Conservation (phyloP, 495 filamentous ascomycete species). For the Usnea hakonensis region DNA sequence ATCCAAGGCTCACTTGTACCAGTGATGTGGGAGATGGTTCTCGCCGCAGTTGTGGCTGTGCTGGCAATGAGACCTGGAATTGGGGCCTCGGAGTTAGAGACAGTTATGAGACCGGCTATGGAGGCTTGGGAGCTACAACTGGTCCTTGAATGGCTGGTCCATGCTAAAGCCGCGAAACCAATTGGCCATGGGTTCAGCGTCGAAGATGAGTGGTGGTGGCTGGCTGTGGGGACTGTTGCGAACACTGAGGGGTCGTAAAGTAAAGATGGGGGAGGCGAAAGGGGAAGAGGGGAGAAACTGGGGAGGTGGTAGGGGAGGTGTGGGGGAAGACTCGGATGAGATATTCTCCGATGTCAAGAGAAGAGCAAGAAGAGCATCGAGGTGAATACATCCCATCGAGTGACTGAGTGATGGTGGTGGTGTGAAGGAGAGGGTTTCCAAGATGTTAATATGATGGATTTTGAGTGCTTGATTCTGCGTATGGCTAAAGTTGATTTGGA, state of each 20-base stretch:
- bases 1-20: slow-evolving; percentile 57
- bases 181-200: slow-evolving; percentile 41
- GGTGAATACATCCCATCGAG: too few species aligned
- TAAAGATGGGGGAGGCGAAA: neutral
- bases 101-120: slow-evolving; percentile 51
- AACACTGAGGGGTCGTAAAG: neutral
- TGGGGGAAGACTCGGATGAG: neutral
- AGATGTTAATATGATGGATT: neutral
- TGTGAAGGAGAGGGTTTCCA: neutral
- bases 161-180: slow-evolving; percentile 28
- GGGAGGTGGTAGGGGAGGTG: neutral
- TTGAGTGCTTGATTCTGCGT: neutral
- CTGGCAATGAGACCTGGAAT: slow-evolving; percentile 55
- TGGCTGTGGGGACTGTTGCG: slow-evolving; percentile 23
- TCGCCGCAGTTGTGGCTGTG: slow-evolving; percentile 50
- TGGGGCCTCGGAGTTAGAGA: slow-evolving; percentile 41
- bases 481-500: neutral
- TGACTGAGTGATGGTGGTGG: too few species aligned
- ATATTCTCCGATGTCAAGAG: neutral
- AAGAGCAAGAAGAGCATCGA: too few species aligned
- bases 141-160: slow-evolving; percentile 56
- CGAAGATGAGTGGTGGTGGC: slow-evolving; percentile 64
- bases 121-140: slow-evolving; percentile 60
- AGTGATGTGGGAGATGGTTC: slow-evolving; percentile 56
- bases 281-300: neutral